Conservation (phyloP, 495 filamentous ascomycete genomes). For the Neurospora pannonica region DNA sequence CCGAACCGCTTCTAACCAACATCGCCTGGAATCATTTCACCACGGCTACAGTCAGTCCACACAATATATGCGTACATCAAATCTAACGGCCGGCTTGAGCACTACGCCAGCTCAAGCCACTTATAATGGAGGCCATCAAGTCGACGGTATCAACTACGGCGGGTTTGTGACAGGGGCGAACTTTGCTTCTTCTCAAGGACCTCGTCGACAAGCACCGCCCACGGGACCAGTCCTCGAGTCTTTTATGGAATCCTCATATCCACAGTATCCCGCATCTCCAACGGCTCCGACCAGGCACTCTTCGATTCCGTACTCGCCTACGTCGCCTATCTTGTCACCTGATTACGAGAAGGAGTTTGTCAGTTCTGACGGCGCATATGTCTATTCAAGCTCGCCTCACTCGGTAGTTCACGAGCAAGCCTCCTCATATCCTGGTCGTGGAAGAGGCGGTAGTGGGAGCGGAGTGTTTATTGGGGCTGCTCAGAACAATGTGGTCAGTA, state of each 20-base stretch:
- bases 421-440: neutral
- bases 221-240: neutral
- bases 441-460: neutral
- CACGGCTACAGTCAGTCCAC: neutral
- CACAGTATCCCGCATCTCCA: neutral
- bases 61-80: neutral
- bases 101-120: neutral
- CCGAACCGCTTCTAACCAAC: neutral
- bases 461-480: neutral
- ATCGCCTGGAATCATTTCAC: neutral
- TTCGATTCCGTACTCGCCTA: neutral
- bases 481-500: conserved; percentile 2
- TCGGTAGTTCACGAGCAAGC: neutral
- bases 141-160: neutral
- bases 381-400: neutral
- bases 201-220: neutral
- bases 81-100: neutral
- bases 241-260: neutral
- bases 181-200: neutral
- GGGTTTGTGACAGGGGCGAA: neutral
- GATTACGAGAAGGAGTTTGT: neutral
- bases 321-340: neutral
- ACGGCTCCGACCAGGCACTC: neutral
- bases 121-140: neutral
- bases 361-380: neutral